Evolutionary conservation across 176 grass and related monocot species (phyloP).

Genomic region (Cenchrus fungigraminus): DNA sequence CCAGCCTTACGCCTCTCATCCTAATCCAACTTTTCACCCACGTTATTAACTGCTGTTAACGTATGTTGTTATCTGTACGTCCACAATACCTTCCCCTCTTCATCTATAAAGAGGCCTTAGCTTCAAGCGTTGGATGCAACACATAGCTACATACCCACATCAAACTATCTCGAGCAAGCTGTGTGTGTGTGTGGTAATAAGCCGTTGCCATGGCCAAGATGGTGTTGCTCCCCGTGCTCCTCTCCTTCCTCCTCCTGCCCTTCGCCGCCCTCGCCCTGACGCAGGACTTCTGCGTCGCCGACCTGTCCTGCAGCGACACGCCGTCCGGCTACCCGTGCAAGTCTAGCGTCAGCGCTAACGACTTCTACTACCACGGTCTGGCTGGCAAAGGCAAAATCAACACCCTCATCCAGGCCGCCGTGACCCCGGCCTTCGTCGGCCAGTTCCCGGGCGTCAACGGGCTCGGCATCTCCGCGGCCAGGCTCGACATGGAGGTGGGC

Average conservation of each 20-base stretch:
- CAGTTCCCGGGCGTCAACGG: conserved; percentile 82
- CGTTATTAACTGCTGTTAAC: conserved; percentile 14
- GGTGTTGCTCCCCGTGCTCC: conserved; percentile 47
- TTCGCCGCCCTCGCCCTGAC: conserved; percentile 40
- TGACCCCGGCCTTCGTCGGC: conserved; percentile 71
- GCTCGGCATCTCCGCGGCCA: conserved; percentile 73
- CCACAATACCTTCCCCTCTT: not conserved
- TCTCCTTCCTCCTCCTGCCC: conserved; percentile 49
- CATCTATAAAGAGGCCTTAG: conserved; percentile 32
- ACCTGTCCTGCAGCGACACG: conserved; percentile 60
- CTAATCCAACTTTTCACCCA: conserved; percentile 18
- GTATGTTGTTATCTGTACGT: not conserved
- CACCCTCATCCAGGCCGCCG: conserved; percentile 58
- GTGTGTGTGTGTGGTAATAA: too few species aligned
- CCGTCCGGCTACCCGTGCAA: conserved; percentile 75
- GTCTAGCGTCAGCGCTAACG: conserved; percentile 38
- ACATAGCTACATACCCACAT: not conserved
- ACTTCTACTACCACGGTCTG: conserved; percentile 69
- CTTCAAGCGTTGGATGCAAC: not conserved
- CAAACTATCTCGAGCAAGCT: not conserved
- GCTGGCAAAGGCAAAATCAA: conserved; percentile 50
- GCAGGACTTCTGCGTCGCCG: conserved; percentile 76
- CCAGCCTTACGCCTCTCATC: conserved; percentile 24
- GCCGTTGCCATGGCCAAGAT: conserved; percentile 43
- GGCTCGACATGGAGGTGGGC: conserved; percentile 58